A percentile compares a stretch with the other conserved stretches of the same genome.
Conservation (phyloP, 805 yeast genomes). For the Clavispora fructus region DNA sequence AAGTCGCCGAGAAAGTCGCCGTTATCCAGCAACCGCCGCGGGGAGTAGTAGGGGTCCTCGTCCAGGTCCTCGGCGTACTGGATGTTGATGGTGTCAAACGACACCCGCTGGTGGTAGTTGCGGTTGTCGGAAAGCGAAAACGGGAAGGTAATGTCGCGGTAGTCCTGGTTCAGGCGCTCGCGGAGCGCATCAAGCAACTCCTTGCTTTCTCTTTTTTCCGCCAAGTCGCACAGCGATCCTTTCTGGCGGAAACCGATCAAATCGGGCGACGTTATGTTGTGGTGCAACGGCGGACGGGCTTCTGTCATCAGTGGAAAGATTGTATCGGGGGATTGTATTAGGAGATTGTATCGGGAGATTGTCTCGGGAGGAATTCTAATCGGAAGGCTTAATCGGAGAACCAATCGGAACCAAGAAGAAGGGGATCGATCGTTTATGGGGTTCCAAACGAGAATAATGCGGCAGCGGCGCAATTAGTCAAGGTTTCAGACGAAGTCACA, state of each 20-base stretch:
- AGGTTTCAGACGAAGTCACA: too few species aligned
- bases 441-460: too few species aligned
- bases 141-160: slow-evolving; percentile 6
- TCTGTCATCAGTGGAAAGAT: not conserved
- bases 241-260: slow-evolving; percentile 5
- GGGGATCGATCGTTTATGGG: too few species aligned
- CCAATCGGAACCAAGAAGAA: too few species aligned
- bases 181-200: slow-evolving; percentile 6
- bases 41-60: slow-evolving; percentile 6
- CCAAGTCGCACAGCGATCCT: not conserved
- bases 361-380: too few species aligned
- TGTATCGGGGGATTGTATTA: too few species aligned
- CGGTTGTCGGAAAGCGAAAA: slow-evolving; percentile 1
- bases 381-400: too few species aligned
- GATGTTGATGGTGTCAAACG: slow-evolving; percentile 50
- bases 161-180: slow-evolving; percentile 11
- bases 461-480: too few species aligned
- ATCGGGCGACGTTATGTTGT: slow-evolving; percentile 12
- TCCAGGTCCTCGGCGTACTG: slow-evolving; percentile 22
- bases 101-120: slow-evolving; percentile 34
- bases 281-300: slow-evolving; percentile 7
- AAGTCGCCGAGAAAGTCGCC: slow-evolving; percentile 2
- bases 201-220: slow-evolving; percentile 1
- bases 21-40: slow-evolving; percentile 10
- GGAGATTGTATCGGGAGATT: too few species aligned